A percentile compares a stretch with the other conserved stretches of the same genome.
Evolutionary conservation across 2,329 filamentous ascomycete genomes (phyloP).

Genomic region (Beauveria rudraprayagi): DNA sequence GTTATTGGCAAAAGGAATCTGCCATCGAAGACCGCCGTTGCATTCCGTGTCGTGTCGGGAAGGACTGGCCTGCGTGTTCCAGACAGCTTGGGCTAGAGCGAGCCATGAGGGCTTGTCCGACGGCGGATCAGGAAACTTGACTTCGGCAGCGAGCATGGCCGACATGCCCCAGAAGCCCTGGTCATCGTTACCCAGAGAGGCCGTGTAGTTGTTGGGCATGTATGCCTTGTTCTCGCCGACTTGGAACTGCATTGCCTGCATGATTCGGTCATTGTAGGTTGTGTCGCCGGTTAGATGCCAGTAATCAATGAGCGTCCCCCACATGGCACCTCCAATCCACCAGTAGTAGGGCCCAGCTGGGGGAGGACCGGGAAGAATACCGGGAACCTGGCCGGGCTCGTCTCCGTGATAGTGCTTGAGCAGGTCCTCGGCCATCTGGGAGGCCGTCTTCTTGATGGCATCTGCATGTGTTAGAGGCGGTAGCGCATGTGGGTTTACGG

Average conservation of each 20-base stretch:
- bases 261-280: constrained; percentile 48
- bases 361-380: constrained; percentile 41
- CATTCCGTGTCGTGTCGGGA: constrained; percentile 50
- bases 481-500: not conserved
- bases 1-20: constrained; percentile 65
- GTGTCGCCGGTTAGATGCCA: constrained; percentile 54
- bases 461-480: constrained; percentile 17
- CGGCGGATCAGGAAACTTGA: constrained; percentile 47
- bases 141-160: constrained; percentile 52
- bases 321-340: constrained; percentile 59
- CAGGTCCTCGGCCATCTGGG: constrained; percentile 35
- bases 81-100: constrained; percentile 55
- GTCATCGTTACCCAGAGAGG: constrained; percentile 53
- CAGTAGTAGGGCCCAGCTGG: constrained; percentile 48
- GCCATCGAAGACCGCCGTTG: constrained; percentile 63
- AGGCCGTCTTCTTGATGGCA: constrained; percentile 31
- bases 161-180: constrained; percentile 61
- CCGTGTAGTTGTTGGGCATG: constrained; percentile 46
- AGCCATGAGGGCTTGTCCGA: constrained; percentile 43
- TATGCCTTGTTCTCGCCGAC: constrained; percentile 44
- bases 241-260: constrained; percentile 44
- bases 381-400: constrained; percentile 34
- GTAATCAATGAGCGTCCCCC: constrained; percentile 56
- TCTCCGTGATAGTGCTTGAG: constrained; percentile 40
- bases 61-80: constrained; percentile 44